Base-by-base conservation (phyloP, 2,329 filamentous ascomycete species). In the Phoma sp. region DNA sequence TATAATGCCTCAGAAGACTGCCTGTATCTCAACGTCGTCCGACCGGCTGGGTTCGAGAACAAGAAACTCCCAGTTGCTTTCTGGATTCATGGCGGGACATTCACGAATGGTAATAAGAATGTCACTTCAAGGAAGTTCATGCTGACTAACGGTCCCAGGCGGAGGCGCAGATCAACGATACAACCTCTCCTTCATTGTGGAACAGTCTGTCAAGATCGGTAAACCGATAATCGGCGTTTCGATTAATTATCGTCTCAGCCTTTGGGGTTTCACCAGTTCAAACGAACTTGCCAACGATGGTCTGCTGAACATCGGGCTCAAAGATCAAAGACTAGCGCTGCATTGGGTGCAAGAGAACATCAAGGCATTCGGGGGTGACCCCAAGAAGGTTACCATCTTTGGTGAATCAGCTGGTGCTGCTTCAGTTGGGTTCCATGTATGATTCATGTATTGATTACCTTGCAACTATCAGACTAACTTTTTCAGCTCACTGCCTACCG, bases 291-390 rank as follows among this genome's bases (percentile, higher is more conserved):
- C 57, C 42, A n/a, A 50, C 54, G 37, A 67, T 62, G 52, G 65
- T 15, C 56, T 50, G 2, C 60, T 63, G 10, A 84, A 84, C 49
- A 73, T 79, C 29, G 82, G 81, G 1, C 80, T 84, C 59, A 81
- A 80, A 74, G 82, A 84, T 50, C 81, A 84, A 55, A 71, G 82
- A 17, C 59, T 78, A 4, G 82, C 80, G 1, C 67, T 84, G 2
- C 79, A 84, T 59, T 84, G 82, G 83, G 82, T 80, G 3, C 73
- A 77, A 42, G 74, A 78, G 25, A 79, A 82, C 51, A 78, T 83
- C 37, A 57, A 59, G 2, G 67, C 74, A 1, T 83, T 84, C 42
- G 78, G 79, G 0, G 81, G 81, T 4, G 74, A 83, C 65, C 57
- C 70, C 0, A 57, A 61, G 7, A 78, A 80, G 25, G 80, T 84